These are phyloP conservation scores for Penicillium maclennaniae DNA, from an alignment of 495 filamentous ascomycete species.

Conservation along the genomic window DNA sequence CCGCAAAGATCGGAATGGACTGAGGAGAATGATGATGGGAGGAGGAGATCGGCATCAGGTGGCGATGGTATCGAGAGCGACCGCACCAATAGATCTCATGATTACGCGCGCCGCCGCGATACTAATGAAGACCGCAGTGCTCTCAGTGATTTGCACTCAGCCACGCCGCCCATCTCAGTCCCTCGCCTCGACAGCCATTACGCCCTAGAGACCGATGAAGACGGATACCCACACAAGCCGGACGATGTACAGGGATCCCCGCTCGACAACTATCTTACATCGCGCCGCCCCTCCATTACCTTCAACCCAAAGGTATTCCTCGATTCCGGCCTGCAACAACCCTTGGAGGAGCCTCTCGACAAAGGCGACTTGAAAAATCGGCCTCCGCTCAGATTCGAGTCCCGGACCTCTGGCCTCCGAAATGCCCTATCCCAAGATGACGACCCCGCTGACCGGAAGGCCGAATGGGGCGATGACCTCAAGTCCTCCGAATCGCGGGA, in stretches of 20 bases:
- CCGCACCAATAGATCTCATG: conserved; percentile 39
- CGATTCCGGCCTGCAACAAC: conserved; percentile 34
- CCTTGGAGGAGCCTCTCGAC: conserved; percentile 39
- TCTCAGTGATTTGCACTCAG: conserved; percentile 43
- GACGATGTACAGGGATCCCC: conserved; percentile 40
- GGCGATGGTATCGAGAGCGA: conserved; percentile 46
- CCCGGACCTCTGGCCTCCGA: conserved; percentile 39
- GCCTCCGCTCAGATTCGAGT: conserved; percentile 30
- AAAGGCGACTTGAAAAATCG: conserved; percentile 28
- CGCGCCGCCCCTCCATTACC: conserved; percentile 39
- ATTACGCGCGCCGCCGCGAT: conserved; percentile 42
- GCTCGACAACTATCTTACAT: conserved; percentile 41
- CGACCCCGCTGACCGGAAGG: conserved; percentile 9
- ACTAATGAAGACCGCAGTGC: conserved; percentile 47
- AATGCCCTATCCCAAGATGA: conserved; percentile 38
- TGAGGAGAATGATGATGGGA: conserved; percentile 21
- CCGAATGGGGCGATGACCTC: conserved; percentile 22
- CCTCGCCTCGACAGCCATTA: conserved; percentile 37
- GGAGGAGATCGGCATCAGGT: conserved; percentile 25
- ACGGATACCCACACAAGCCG: conserved; percentile 39
- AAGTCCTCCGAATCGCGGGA: conserved; percentile 22
- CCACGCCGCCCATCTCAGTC: conserved; percentile 45
- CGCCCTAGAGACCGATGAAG: conserved; percentile 16
- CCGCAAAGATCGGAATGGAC: conserved; percentile 26
- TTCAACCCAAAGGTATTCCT: conserved; percentile 40